Conservation (phyloP, 768 basidiomycete genomes). For the Chalciporus chontae region DNA sequence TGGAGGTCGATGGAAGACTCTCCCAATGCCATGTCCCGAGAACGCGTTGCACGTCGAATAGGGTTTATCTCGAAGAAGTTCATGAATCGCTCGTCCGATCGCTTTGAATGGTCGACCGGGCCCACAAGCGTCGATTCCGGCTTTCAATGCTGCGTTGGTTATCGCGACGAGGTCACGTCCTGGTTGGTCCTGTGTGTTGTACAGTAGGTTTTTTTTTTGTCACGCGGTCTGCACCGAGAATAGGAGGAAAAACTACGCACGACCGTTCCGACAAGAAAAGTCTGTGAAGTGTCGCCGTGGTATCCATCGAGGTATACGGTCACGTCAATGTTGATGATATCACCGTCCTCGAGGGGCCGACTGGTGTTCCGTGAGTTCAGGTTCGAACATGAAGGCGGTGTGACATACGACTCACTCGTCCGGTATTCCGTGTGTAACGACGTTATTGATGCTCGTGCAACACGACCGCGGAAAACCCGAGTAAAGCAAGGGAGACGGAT, state of each 20-base stretch:
- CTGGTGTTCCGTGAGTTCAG: conserved; percentile 38
- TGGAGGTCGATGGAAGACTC: conserved; percentile 73
- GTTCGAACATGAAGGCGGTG: background rate
- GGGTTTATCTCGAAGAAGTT: conserved; percentile 32
- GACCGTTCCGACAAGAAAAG: conserved; percentile 77
- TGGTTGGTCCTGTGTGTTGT: conserved; percentile 62
- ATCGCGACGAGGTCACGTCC: conserved; percentile 63
- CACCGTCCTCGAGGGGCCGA: conserved; percentile 74
- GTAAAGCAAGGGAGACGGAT: conserved; percentile 84
- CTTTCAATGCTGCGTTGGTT: conserved; percentile 61
- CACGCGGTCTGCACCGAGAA: background rate
- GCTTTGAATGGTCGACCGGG: conserved; percentile 64
- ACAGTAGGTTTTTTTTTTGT: too few relatives aligned
- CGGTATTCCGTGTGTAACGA: conserved; percentile 86
- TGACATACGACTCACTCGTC: conserved; percentile 60
- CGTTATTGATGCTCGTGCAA: conserved; percentile 78
- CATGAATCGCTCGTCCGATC: conserved; percentile 72
- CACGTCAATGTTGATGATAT: conserved; percentile 87
- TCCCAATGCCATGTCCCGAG: conserved; percentile 86
- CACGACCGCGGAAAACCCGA: conserved; percentile 48
- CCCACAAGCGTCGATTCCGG: conserved; percentile 71
- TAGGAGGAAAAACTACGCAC: conserved; percentile 37
- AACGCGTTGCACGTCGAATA: conserved; percentile 72
- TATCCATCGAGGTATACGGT: conserved; percentile 81
- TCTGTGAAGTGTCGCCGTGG: conserved; percentile 88